phyloP scores from a whole-genome alignment of 768 basidiomycete species.

The Suillus lakei region DNA sequence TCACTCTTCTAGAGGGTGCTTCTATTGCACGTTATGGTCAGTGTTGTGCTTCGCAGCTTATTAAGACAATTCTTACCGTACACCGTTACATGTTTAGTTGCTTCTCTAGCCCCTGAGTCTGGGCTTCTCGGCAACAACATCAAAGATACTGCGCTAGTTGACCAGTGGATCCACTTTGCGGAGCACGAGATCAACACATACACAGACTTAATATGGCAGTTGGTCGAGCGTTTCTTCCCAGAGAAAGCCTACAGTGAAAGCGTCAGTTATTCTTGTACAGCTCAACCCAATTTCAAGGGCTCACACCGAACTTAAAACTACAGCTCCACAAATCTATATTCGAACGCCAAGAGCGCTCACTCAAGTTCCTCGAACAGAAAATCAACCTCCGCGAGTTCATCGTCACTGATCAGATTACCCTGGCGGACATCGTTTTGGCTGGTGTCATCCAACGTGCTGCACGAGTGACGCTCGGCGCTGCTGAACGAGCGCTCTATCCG shows the following conservation, averaged over 20 bases:
- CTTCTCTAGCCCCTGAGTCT: conserved; percentile 30
- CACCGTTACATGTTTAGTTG: conserved; percentile 13
- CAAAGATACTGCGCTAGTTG: conserved; percentile 30
- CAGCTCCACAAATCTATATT: conserved; percentile 25
- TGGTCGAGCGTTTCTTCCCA: conserved; percentile 19
- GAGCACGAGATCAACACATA: conserved; percentile 29
- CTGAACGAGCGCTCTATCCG: conserved; percentile 31
- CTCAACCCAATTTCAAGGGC: not conserved
- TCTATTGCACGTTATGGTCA: conserved; percentile 34
- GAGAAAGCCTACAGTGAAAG: conserved; percentile 26
- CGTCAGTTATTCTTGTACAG: conserved; percentile 14
- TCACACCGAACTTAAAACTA: not conserved
- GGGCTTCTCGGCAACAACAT: conserved; percentile 28
- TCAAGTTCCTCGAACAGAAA: conserved; percentile 30
- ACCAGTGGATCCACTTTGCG: conserved; percentile 37
- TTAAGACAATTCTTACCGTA: not conserved
- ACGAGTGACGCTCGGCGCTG: conserved; percentile 28
- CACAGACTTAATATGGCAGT: conserved; percentile 26
- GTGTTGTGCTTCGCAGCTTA: not conserved
- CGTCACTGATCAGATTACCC: conserved; percentile 29
- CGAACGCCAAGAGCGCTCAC: conserved; percentile 26
- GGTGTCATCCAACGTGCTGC: conserved; percentile 27
- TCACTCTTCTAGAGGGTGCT: conserved; percentile 33
- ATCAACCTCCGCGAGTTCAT: conserved; percentile 29
- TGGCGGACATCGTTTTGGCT: conserved; percentile 33